phyloP scores from a whole-genome alignment of 306 rosid species.

The Oemleria cerasiformis region DNA sequence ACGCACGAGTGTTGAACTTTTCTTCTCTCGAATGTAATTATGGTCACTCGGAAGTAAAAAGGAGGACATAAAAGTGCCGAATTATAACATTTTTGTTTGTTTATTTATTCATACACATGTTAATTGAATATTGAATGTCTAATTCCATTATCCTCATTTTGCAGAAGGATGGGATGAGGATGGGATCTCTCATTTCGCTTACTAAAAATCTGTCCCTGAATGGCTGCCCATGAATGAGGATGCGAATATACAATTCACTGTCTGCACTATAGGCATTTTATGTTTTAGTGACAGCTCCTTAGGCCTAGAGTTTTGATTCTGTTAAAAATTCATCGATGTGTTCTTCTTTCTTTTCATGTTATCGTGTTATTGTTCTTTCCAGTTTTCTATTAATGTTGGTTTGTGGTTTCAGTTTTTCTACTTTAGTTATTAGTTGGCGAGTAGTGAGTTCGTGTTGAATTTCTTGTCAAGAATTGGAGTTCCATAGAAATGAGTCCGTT shows the following conservation, averaged over 20 bases:
- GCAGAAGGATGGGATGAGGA: slow-evolving; percentile 40
- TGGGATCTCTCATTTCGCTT: slow-evolving; percentile 36
- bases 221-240: slow-evolving; percentile 23
- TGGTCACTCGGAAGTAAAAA: too few relatives aligned
- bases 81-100: too few relatives aligned
- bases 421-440: neutral
- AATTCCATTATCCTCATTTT: neutral
- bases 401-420: slow-evolving; percentile 1
- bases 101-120: neutral
- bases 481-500: neutral
- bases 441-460: neutral
- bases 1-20: too few relatives aligned
- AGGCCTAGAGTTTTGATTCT: slow-evolving; percentile 7
- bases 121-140: neutral
- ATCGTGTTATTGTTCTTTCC: neutral
- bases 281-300: slow-evolving; percentile 7
- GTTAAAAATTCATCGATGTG: too few relatives aligned
- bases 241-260: neutral
- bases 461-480: neutral
- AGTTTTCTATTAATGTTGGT: neutral
- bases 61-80: too few relatives aligned
- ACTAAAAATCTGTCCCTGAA: slow-evolving; percentile 48
- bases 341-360: neutral
- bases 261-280: slow-evolving; percentile 8
- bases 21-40: too few relatives aligned